These are phyloP conservation scores for Paecilomyces variotii DNA, from an alignment of 2,329 filamentous ascomycete genomes.

Conservation along the genomic window DNA sequence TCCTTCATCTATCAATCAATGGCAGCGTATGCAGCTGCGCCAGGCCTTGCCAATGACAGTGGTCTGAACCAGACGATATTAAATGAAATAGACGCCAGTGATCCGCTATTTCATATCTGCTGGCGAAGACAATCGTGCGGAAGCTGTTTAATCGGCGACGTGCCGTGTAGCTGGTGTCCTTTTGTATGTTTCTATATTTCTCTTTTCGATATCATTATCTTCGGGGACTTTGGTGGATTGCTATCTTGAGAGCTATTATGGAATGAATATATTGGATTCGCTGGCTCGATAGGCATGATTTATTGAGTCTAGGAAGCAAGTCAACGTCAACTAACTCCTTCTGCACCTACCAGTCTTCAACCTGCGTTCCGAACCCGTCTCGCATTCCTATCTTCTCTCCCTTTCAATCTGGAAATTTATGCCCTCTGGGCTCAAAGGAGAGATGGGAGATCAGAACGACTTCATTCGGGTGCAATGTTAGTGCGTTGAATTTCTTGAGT, in stretches of 20 bases:
- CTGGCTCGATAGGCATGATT: no score
- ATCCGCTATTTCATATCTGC: conserved; percentile 11
- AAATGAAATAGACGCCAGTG: background rate
- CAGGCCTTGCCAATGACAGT: background rate
- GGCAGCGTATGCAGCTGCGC: background rate
- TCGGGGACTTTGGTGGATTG: no score
- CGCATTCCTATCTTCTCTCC: conserved; percentile 18
- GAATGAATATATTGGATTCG: no score
- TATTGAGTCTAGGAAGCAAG: no score
- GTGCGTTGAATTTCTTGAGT: conserved; percentile 32
- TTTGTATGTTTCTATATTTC: conserved; percentile 19
- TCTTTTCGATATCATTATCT: background rate
- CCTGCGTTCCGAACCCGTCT: conserved; percentile 7
- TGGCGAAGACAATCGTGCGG: conserved; percentile 30
- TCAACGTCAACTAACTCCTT: background rate
- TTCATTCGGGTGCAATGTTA: conserved; percentile 34
- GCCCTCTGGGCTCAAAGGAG: conserved; percentile 31
- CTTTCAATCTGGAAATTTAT: conserved; percentile 25
- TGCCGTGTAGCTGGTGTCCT: conserved; percentile 31
- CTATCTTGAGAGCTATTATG: no score
- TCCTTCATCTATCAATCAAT: background rate
- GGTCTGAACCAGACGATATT: background rate
- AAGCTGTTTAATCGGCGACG: conserved; percentile 23
- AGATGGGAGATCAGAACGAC: conserved; percentile 34
- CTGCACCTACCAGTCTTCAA: background rate